Conservation (phyloP, 139 green algal genomes). For the Diplosphaera chodatii region DNA sequence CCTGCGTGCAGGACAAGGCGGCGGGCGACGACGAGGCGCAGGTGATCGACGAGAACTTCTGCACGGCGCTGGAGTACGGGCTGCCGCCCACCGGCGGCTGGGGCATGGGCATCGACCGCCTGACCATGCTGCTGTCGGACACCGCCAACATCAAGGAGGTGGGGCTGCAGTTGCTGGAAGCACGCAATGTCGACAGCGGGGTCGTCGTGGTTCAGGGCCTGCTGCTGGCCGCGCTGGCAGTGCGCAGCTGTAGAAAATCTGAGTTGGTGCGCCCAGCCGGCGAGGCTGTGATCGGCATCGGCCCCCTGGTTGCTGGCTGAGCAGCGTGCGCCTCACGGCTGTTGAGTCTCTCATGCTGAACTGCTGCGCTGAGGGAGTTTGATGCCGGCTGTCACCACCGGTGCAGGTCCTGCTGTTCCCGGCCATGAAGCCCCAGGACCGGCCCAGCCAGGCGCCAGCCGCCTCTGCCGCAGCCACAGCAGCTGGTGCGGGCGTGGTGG, state of each 20-base stretch:
- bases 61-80: slow-evolving; percentile 94
- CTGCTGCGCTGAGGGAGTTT: too few relatives aligned
- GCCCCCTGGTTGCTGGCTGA: too few relatives aligned
- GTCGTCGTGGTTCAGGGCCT: too few relatives aligned
- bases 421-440: slow-evolving; percentile 95
- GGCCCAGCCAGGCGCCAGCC: background rate
- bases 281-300: too few relatives aligned
- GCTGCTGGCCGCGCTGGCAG: too few relatives aligned
- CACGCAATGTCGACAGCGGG: too few relatives aligned
- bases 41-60: slow-evolving; percentile 96
- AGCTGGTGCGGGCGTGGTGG: background rate
- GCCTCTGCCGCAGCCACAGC: too few relatives aligned
- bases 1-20: slow-evolving; percentile 37
- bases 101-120: slow-evolving; percentile 95
- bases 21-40: slow-evolving; percentile 97
- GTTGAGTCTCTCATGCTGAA: too few relatives aligned
- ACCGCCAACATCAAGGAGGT: slow-evolving; percentile 96
- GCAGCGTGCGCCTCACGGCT: too few relatives aligned
- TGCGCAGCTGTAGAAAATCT: too few relatives aligned
- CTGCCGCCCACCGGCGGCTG: slow-evolving; percentile 96
- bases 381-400: background rate
- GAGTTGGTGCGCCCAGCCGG: too few relatives aligned
- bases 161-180: background rate
- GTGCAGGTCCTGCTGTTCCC: slow-evolving; percentile 95
- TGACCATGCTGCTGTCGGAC: slow-evolving; percentile 98